phyloP scores from a whole-genome alignment of 345 rosid species.

The Citrus maxima region DNA sequence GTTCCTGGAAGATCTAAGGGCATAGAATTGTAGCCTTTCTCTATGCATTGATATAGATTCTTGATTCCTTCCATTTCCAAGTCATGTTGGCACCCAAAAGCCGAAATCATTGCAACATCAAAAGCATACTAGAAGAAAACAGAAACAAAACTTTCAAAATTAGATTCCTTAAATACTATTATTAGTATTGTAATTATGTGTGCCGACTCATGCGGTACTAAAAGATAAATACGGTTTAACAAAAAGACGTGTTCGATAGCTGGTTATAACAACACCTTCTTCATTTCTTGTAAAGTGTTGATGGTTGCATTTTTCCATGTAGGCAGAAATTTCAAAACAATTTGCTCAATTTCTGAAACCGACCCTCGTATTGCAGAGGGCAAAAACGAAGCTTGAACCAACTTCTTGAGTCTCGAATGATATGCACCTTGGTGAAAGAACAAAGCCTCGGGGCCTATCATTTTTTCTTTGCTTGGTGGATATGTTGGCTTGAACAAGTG shows the following conservation, averaged over 20 bases:
- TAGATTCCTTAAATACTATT: background rate
- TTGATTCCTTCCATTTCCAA: conserved; percentile 59
- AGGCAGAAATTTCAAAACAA: conserved; percentile 52
- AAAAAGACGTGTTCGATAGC: background rate
- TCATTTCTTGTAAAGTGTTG: conserved; percentile 86
- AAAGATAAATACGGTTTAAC: background rate
- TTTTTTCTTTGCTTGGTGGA: conserved; percentile 85
- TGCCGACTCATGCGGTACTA: background rate
- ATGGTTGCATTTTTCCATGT: conserved; percentile 52
- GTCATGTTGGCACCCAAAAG: conserved; percentile 58
- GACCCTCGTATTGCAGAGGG: conserved; percentile 69
- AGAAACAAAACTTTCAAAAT: conserved; percentile 9
- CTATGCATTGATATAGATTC: conserved; percentile 61
- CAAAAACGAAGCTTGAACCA: conserved; percentile 65
- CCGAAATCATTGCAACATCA: conserved; percentile 89
- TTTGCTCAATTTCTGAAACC: conserved; percentile 66
- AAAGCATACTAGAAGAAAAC: conserved; percentile 66
- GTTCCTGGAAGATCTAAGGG: conserved; percentile 86
- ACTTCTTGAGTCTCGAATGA: conserved; percentile 66
- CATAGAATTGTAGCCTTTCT: conserved; percentile 94
- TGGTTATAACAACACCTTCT: conserved; percentile 44
- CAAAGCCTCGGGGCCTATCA: conserved; percentile 82
- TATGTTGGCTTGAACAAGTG: conserved; percentile 87
- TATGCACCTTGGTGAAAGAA: conserved; percentile 88
- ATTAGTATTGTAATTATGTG: background rate